Evolutionary conservation across 108 stramenopile species (phyloP).

Genomic region (Nitzschia sp.): DNA sequence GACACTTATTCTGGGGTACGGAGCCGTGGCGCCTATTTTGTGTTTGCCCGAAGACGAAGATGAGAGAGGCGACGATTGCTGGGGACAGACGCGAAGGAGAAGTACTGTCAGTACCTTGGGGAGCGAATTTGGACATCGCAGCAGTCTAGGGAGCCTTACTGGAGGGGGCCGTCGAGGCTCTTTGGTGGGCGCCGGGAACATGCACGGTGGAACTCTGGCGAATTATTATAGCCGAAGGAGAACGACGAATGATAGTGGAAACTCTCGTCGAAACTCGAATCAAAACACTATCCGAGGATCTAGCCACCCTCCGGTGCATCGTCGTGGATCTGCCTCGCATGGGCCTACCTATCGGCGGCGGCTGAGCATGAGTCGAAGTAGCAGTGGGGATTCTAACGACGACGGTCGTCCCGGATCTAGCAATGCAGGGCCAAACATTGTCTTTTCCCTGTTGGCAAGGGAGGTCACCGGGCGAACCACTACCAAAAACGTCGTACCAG

Average conservation of each 20-base stretch:
- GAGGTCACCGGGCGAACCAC: slow-evolving; percentile 32
- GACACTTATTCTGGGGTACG: slow-evolving; percentile 50
- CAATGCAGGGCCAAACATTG: slow-evolving; percentile 45
- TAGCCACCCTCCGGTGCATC: background rate
- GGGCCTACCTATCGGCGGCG: slow-evolving; percentile 34
- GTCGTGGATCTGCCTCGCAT: slow-evolving; percentile 30
- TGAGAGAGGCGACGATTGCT: background rate
- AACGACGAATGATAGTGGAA: background rate
- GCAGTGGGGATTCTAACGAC: background rate
- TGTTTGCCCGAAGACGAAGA: slow-evolving; percentile 33
- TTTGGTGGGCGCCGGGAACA: slow-evolving; percentile 25
- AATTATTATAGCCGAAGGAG: slow-evolving; percentile 37
- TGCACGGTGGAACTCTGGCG: slow-evolving; percentile 48
- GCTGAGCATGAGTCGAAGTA: slow-evolving; percentile 27
- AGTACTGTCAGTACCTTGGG: slow-evolving; percentile 35
- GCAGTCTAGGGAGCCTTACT: slow-evolving; percentile 23
- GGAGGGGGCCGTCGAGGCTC: slow-evolving; percentile 32
- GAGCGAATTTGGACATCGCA: slow-evolving; percentile 18
- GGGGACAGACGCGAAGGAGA: slow-evolving; percentile 14
- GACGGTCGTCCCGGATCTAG: background rate
- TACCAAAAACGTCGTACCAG: slow-evolving; percentile 12
- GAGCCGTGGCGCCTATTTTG: slow-evolving; percentile 30
- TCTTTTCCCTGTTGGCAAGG: slow-evolving; percentile 46
- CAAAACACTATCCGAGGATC: slow-evolving; percentile 3
- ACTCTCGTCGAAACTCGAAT: slow-evolving; percentile 12